Evolutionary conservation across 1,139 yeast species (phyloP), one percentile per base, ranked within the genome.

Genomic region (Tardiomyces digboiensis): DNA sequence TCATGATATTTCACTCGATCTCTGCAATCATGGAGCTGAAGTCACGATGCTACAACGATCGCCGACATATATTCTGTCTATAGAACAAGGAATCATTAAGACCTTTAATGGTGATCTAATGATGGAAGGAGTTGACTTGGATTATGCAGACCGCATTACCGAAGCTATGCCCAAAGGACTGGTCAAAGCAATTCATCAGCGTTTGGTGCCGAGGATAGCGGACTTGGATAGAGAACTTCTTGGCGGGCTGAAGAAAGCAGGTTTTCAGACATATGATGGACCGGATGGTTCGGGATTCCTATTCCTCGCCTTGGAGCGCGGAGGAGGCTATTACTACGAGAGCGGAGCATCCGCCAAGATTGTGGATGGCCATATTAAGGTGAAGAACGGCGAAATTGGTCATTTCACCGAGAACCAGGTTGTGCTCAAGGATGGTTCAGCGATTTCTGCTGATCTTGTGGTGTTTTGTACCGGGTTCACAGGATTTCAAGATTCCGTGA

Each of bases 391-490:
- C 12, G 52, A 47, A 20, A 59, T 70, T 39, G 57, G 60, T 39
- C 50, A 54, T 39, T 66, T 70, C 54, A 58, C 62, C 13, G 67
- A 65, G 46, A 52, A 56, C 48, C 66, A 70, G 3, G 70, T 70
- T 37, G 58, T 58, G 12, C 61, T 71, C 39, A 54, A 61, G 14
- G 72, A 70, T 45, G 74, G 74, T 6, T 45, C 66, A 5, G 42
- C 45, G 7, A 49, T 67, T 37, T 61, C 65, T 22, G 59, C 63
- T 36, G 71, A 70, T 36, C 53, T 66, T 39, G 67, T 71, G 20
- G 71, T 70, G 19, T 58, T 70, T 49, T 74, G 74, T 12, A 70
- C 75, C 2, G 75, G 75, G 2, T 68, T 65, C 50, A 59, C 68
- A 33, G 67, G 67, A 51, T 66, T 68, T 68, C 64, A 58, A 52